phyloP scores from a whole-genome alignment of 176 grass and related monocot species.

The Alopecurus myosuroides region DNA sequence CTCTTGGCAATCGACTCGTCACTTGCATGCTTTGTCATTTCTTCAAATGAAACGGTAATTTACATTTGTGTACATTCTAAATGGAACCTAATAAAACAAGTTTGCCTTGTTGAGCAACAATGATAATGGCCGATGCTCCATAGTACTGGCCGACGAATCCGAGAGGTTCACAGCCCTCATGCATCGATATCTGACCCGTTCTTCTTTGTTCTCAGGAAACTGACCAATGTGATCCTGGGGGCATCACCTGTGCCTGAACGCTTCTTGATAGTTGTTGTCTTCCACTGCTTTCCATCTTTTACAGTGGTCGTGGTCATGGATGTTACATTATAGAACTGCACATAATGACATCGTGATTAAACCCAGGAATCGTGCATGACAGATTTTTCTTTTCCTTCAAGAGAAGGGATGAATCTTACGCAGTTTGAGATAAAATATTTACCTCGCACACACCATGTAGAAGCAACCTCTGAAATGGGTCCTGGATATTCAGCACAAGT shows the following conservation, averaged over 20 bases:
- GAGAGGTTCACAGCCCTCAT: neutral
- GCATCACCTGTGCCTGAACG: conserved; percentile 38
- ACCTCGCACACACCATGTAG: conserved; percentile 94
- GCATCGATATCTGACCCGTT: conserved; percentile 17
- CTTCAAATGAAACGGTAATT: conserved; percentile 12
- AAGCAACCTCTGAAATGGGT: conserved; percentile 79
- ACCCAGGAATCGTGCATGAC: neutral
- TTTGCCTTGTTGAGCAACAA: neutral
- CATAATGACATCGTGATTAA: neutral
- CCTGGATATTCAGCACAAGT: conserved; percentile 76
- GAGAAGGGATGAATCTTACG: neutral
- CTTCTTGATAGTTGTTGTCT: conserved; percentile 71
- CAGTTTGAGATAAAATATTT: conserved; percentile 1
- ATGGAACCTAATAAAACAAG: neutral
- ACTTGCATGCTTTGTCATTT: neutral
- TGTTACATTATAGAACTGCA: conserved; percentile 79
- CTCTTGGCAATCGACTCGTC: neutral
- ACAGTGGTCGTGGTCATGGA: conserved; percentile 39
- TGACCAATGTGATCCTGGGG: conserved; percentile 68
- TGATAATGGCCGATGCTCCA: neutral
- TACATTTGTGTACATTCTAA: conserved; percentile 29
- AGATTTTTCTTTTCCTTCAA: neutral
- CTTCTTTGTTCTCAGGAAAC: conserved; percentile 67
- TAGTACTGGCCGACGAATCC: neutral
- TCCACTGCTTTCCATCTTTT: conserved; percentile 54